A percentile compares a stretch with the other conserved stretches of the same genome.
Conservation (phyloP, 225 moss, liverwort and hornwort genomes). For the Rhytidiadelphus loreus region DNA sequence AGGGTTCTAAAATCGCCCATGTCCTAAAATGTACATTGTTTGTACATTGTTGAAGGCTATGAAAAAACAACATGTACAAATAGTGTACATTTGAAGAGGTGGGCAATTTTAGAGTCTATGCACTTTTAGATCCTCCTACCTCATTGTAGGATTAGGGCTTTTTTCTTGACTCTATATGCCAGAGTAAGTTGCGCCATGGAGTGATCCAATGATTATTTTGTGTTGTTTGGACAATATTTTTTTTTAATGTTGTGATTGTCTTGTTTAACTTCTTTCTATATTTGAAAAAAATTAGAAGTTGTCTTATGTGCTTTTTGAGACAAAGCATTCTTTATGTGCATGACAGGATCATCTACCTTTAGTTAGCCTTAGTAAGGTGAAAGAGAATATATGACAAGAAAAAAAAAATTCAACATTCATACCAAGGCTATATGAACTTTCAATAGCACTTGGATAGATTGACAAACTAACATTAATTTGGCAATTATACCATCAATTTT, state of each 20-base stretch:
- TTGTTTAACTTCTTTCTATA: background rate
- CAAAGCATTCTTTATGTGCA: background rate
- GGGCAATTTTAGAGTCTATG: too few relatives aligned
- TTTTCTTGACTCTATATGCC: background rate
- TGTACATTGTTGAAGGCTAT: too few relatives aligned
- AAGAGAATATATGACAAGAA: accelerated
- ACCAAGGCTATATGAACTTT: background rate
- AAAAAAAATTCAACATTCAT: background rate
- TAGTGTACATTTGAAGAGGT: too few relatives aligned
- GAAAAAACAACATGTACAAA: too few relatives aligned
- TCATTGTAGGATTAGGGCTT: too few relatives aligned
- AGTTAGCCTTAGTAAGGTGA: accelerated
- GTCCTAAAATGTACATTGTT: too few relatives aligned
- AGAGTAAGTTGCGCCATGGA: background rate
- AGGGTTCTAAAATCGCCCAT: too few relatives aligned
- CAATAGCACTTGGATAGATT: background rate
- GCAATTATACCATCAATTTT: background rate
- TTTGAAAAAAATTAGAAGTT: background rate
- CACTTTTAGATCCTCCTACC: too few relatives aligned
- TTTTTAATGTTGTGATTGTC: background rate
- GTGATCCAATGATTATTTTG: background rate
- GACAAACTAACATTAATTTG: background rate
- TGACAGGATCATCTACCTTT: background rate
- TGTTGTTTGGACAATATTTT: background rate
- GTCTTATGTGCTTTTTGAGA: accelerated